phyloP scores from a whole-genome alignment of 1,139 yeast genomes.

The Saccharomycopsis hybrid region DNA sequence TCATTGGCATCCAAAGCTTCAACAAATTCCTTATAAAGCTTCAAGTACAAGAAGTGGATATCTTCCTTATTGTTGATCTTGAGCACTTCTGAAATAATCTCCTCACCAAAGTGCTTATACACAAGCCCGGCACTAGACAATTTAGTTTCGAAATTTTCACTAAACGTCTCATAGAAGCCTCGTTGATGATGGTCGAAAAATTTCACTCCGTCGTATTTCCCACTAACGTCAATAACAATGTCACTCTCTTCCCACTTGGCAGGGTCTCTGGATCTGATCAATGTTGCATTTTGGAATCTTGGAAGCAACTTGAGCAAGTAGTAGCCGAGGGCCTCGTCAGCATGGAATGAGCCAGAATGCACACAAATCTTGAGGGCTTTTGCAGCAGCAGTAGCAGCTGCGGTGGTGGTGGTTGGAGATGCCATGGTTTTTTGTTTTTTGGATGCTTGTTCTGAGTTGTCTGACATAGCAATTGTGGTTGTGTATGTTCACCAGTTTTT shows the following conservation, averaged over 20 bases:
- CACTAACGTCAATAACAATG: conserved; percentile 92
- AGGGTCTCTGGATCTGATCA: conserved; percentile 80
- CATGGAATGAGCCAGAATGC: conserved; percentile 93
- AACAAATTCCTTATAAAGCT: conserved; percentile 75
- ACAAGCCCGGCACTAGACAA: conserved; percentile 91
- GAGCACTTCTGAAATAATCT: conserved; percentile 49
- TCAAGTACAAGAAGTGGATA: conserved; percentile 59
- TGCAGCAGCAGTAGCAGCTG: too few relatives aligned
- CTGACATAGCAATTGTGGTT: too few relatives aligned
- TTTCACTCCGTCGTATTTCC: conserved; percentile 82
- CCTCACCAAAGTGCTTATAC: conserved; percentile 88
- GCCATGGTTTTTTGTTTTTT: conserved; percentile 2
- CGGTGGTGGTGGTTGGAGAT: background rate
- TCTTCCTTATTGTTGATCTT: conserved; percentile 29
- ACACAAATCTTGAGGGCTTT: conserved; percentile 57
- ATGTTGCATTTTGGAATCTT: conserved; percentile 53
- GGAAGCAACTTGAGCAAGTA: conserved; percentile 76
- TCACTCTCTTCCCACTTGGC: conserved; percentile 81
- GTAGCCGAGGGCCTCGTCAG: conserved; percentile 96
- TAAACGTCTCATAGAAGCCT: conserved; percentile 61
- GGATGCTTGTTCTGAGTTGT: background rate
- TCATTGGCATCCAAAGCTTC: conserved; percentile 96
- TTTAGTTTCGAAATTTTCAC: conserved; percentile 59
- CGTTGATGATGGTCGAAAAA: conserved; percentile 96
- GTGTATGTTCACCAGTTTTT: too few relatives aligned